These are phyloP conservation scores for Gaultheria prostrata DNA, from an alignment of 148 eudicot species.

Conservation along the genomic window DNA sequence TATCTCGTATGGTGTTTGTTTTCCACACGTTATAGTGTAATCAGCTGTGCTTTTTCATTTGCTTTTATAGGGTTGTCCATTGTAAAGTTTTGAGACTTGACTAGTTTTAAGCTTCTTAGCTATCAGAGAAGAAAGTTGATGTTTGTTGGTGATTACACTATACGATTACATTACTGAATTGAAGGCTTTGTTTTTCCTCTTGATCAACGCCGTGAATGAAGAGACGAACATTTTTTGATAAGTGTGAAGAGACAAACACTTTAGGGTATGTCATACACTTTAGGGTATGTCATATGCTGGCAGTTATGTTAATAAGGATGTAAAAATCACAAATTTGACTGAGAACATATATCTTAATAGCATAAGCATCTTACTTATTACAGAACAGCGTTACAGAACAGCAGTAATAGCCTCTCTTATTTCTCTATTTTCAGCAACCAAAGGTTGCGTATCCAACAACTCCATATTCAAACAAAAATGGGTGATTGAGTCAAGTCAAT, in stretches of 20 bases:
- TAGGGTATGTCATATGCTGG: not conserved
- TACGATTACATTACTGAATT: not conserved
- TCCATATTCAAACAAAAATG: slow-evolving; percentile 33
- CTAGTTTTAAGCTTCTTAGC: not conserved
- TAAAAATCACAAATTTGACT: not conserved
- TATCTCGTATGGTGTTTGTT: not conserved
- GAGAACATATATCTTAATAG: not conserved
- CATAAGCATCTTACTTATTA: not conserved
- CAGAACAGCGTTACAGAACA: not conserved
- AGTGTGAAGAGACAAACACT: too few species aligned
- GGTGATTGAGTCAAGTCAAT: slow-evolving; percentile 79
- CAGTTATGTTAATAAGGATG: not conserved
- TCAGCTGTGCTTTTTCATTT: not conserved
- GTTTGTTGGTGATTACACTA: not conserved
- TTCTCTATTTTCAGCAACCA: not conserved
- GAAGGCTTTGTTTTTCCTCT: not conserved
- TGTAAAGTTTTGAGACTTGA: not conserved
- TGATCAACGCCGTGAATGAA: not conserved
- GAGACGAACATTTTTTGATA: not conserved
- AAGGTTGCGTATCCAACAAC: not conserved
- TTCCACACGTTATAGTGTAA: not conserved
- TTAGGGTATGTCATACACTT: not conserved
- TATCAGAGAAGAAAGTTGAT: not conserved
- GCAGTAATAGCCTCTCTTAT: not conserved
- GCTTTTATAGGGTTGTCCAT: not conserved